Percentiles rank a stretch among this genome's conserved stretches.
phyloP scores from a whole-genome alignment of 371 early-diverging fungal species.

The Mucor ambiguus region DNA sequence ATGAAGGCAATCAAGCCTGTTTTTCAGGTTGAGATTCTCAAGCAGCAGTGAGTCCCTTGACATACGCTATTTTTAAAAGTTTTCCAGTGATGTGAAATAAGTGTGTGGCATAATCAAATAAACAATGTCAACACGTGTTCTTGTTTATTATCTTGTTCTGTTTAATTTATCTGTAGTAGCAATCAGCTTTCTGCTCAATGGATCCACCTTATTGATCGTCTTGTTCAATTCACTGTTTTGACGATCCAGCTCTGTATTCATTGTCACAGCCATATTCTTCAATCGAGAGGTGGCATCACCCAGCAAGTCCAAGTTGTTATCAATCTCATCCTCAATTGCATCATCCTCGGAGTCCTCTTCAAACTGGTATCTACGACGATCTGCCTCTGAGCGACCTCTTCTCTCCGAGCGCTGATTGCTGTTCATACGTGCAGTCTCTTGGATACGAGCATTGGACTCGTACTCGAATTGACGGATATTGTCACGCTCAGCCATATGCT shows the following conservation, averaged over 20 bases:
- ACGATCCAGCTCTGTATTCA: slow-evolving; percentile 74
- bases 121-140: not conserved
- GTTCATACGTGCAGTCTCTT: slow-evolving; percentile 48
- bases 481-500: slow-evolving; percentile 47
- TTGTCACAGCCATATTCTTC: slow-evolving; percentile 75
- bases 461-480: slow-evolving; percentile 49
- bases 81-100: not conserved
- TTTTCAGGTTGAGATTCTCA: slow-evolving; percentile 41
- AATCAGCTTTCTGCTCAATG: slow-evolving; percentile 43
- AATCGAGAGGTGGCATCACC: slow-evolving; percentile 63
- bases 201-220: slow-evolving; percentile 45
- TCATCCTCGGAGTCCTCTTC: slow-evolving; percentile 71
- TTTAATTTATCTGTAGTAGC: slow-evolving; percentile 52
- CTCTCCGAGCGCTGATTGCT: slow-evolving; percentile 46
- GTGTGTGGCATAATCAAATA: not conserved
- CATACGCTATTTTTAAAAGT: not conserved
- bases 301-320: slow-evolving; percentile 74
- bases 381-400: slow-evolving; percentile 58
- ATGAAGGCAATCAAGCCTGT: slow-evolving; percentile 31
- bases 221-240: slow-evolving; percentile 57
- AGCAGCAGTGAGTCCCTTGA: not conserved
- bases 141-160: slow-evolving; percentile 30
- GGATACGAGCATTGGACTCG: slow-evolving; percentile 54
- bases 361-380: slow-evolving; percentile 66
- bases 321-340: slow-evolving; percentile 80